A percentile compares a stretch with the other conserved stretches of the same genome.
These are phyloP conservation scores for Sugiyamaella boreocaroliniensis DNA, from an alignment of 805 yeast genomes.

Conservation along the genomic window DNA sequence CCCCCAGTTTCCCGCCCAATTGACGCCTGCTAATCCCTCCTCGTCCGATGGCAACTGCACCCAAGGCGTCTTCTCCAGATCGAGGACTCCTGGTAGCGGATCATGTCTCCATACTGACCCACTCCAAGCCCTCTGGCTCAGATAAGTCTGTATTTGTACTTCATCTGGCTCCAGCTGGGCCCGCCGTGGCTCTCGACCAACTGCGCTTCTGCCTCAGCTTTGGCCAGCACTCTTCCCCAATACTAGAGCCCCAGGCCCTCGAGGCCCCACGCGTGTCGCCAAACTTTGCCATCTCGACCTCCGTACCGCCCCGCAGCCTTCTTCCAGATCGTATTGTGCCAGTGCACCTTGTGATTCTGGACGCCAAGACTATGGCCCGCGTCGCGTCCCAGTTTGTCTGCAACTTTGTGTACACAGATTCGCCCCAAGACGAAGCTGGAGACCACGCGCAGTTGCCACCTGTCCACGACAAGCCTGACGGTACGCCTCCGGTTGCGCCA, in stretches of 20 bases:
- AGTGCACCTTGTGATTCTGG: conserved; percentile 9
- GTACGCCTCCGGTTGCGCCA: not conserved
- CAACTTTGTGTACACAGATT: conserved; percentile 10
- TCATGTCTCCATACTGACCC: conserved; percentile 9
- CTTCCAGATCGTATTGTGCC: conserved; percentile 1
- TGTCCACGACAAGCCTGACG: not conserved
- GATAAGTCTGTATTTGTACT: conserved; percentile 18
- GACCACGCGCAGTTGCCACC: too few relatives aligned
- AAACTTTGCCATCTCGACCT: not conserved
- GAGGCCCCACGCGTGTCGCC: conserved; percentile 44
- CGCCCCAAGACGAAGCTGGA: too few relatives aligned
- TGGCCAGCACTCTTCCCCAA: conserved; percentile 4
- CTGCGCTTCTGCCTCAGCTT: conserved; percentile 9
- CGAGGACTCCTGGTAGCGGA: not conserved
- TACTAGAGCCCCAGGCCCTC: not conserved
- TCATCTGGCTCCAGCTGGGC: conserved; percentile 64
- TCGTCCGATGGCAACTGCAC: not conserved
- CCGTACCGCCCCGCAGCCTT: not conserved
- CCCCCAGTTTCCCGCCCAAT: not conserved
- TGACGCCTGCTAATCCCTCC: not conserved
- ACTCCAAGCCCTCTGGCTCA: conserved; percentile 10
- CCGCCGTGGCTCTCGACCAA: conserved; percentile 22
- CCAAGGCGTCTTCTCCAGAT: not conserved
- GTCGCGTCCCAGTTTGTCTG: conserved; percentile 12
- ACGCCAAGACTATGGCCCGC: conserved; percentile 7